Evolutionary conservation across 2,329 filamentous ascomycete genomes (phyloP).

Genomic region (Thermochaetoides dissita): DNA sequence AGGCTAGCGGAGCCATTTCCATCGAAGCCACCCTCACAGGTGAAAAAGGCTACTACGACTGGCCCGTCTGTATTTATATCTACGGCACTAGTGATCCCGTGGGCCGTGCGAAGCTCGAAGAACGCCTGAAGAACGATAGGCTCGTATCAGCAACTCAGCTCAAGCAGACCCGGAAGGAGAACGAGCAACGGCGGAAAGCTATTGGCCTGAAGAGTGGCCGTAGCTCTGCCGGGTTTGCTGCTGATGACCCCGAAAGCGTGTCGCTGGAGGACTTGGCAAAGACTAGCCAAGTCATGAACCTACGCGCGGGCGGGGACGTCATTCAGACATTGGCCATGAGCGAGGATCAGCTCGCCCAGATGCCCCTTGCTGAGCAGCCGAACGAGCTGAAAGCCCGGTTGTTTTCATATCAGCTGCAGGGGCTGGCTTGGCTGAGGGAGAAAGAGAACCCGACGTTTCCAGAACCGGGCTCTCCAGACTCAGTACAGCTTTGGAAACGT

Average conservation of each 20-base stretch:
- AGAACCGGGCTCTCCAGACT: conserved; percentile 38
- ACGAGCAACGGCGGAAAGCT: conserved; percentile 35
- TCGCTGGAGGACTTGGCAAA: conserved; percentile 51
- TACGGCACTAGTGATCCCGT: conserved; percentile 50
- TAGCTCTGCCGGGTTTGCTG: conserved; percentile 24
- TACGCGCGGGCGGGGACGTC: conserved; percentile 48
- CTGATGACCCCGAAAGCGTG: conserved; percentile 25
- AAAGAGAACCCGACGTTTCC: conserved; percentile 62
- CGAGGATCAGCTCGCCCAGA: conserved; percentile 53
- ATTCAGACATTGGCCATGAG: conserved; percentile 57
- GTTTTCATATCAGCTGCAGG: conserved; percentile 70
- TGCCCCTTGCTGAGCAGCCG: conserved; percentile 63
- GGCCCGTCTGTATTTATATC: conserved; percentile 54
- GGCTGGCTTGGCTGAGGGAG: conserved; percentile 65
- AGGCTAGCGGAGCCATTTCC: conserved; percentile 44
- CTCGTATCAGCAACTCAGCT: conserved; percentile 45
- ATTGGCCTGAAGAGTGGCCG: conserved; percentile 26
- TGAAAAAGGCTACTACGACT: conserved; percentile 52
- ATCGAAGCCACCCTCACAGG: conserved; percentile 60
- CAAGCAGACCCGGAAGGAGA: conserved; percentile 39
- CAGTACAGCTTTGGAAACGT: conserved; percentile 68
- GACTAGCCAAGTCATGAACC: conserved; percentile 52
- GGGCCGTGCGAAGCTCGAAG: conserved; percentile 40
- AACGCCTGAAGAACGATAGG: conserved; percentile 48
- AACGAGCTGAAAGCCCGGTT: conserved; percentile 48